phyloP scores from a whole-genome alignment of 768 basidiomycete species.

The Gloeostereum incarnatum region DNA sequence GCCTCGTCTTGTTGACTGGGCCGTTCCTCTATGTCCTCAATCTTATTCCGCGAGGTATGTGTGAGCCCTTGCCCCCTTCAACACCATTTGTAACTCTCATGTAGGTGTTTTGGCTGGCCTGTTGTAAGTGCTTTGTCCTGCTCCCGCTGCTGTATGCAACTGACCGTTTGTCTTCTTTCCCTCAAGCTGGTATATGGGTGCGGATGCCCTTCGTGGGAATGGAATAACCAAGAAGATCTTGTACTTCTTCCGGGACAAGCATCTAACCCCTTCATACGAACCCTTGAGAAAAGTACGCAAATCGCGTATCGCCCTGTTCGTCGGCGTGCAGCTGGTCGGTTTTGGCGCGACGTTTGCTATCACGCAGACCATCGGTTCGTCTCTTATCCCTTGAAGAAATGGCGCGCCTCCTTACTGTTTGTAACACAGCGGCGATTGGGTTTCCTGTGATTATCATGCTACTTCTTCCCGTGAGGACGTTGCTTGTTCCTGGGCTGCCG shows the following conservation, averaged over 20 bases:
- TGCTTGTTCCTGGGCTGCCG: slow-evolving; percentile 62
- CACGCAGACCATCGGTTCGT: slow-evolving; percentile 78
- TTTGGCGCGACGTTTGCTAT: slow-evolving; percentile 88
- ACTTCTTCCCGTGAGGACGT: slow-evolving; percentile 67
- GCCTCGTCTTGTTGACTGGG: slow-evolving; percentile 69
- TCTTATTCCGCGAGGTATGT: slow-evolving; percentile 62
- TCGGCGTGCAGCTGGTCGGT: slow-evolving; percentile 66
- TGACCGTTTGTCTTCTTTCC: neutral
- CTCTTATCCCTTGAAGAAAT: neutral
- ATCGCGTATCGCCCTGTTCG: slow-evolving; percentile 62
- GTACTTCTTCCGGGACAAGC: slow-evolving; percentile 68
- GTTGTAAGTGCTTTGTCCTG: slow-evolving; percentile 46
- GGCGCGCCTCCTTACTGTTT: slow-evolving; percentile 14
- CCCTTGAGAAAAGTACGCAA: slow-evolving; percentile 70
- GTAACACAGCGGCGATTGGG: slow-evolving; percentile 74
- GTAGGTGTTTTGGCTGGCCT: slow-evolving; percentile 72
- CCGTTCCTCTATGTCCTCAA: slow-evolving; percentile 77
- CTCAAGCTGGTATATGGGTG: slow-evolving; percentile 85
- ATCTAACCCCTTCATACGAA: slow-evolving; percentile 52
- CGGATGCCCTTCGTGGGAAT: slow-evolving; percentile 69
- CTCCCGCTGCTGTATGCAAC: too few relatives aligned
- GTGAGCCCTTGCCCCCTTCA: slow-evolving; percentile 6
- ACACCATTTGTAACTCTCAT: slow-evolving; percentile 1
- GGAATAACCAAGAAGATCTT: slow-evolving; percentile 78
- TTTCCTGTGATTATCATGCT: slow-evolving; percentile 86